These are phyloP conservation scores for Lactifluus piperatus DNA, from an alignment of 768 basidiomycete genomes.

Conservation along the genomic window DNA sequence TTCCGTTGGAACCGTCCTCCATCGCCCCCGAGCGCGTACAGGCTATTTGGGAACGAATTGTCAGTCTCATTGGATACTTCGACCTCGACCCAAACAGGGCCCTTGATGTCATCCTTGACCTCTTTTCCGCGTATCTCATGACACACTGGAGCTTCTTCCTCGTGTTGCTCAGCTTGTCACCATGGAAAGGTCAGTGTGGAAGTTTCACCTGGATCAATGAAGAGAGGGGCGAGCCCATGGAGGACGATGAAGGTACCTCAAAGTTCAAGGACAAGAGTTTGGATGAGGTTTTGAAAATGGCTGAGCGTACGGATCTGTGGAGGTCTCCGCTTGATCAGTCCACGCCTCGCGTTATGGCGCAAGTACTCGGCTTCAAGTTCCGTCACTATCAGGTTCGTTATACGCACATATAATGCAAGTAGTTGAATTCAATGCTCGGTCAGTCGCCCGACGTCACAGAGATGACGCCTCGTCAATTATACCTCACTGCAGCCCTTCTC, in stretches of 20 bases:
- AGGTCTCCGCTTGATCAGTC: slow-evolving; percentile 16
- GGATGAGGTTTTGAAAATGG: slow-evolving; percentile 55
- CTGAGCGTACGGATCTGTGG: slow-evolving; percentile 31
- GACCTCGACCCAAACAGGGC: slow-evolving; percentile 94
- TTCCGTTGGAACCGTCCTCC: slow-evolving; percentile 49
- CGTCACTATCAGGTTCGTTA: slow-evolving; percentile 68
- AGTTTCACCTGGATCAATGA: slow-evolving; percentile 10
- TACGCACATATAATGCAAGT: not conserved
- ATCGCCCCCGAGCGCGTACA: slow-evolving; percentile 56
- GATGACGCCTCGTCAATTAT: slow-evolving; percentile 58
- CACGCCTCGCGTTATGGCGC: slow-evolving; percentile 62
- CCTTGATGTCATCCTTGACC: slow-evolving; percentile 88
- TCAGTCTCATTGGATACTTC: slow-evolving; percentile 90
- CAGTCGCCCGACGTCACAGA: slow-evolving; percentile 55
- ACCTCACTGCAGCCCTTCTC: slow-evolving; percentile 75
- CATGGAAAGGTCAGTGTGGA: slow-evolving; percentile 44
- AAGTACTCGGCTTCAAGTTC: slow-evolving; percentile 98
- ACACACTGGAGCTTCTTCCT: slow-evolving; percentile 87
- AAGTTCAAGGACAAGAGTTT: slow-evolving; percentile 50
- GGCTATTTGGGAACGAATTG: slow-evolving; percentile 73
- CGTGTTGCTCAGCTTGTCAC: slow-evolving; percentile 75
- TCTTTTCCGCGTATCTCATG: slow-evolving; percentile 72
- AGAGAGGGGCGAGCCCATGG: slow-evolving; percentile 4
- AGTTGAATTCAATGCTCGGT: slow-evolving; percentile 17
- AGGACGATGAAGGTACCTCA: slow-evolving; percentile 14